These are phyloP conservation scores for Coleophoma crateriformis DNA, from an alignment of 2,329 filamentous ascomycete genomes.

Conservation along the genomic window DNA sequence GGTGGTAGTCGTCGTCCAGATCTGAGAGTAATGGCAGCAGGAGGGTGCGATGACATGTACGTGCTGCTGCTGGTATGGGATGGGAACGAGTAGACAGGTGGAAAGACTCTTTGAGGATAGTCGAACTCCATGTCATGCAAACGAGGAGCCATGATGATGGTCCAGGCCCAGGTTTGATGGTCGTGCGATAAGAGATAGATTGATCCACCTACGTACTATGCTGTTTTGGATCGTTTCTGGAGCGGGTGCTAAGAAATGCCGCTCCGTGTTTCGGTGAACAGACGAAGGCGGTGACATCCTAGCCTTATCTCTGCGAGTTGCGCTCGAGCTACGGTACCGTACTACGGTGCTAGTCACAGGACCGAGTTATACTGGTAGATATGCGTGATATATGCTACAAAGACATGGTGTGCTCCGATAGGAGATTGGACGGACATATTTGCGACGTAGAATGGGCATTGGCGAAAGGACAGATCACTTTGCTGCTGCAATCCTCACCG, in stretches of 20 bases:
- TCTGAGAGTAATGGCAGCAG: background rate
- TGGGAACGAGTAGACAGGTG: background rate
- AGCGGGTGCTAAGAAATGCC: background rate
- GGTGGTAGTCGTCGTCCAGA: background rate
- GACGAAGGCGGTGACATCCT: no score
- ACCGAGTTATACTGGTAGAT: no score
- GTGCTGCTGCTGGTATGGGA: no score
- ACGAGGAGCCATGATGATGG: background rate
- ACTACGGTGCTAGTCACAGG: no score
- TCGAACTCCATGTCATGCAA: background rate
- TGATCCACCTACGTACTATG: background rate
- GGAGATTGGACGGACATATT: no score
- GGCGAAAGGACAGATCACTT: no score
- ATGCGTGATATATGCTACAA: no score
- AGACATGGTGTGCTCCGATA: no score
- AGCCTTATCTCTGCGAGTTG: no score
- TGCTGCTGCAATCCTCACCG: no score
- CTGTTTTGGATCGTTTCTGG: background rate
- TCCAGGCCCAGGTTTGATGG: background rate
- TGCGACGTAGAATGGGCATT: no score
- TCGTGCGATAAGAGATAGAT: background rate
- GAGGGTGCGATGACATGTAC: background rate
- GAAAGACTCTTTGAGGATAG: background rate
- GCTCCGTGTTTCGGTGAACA: background rate
- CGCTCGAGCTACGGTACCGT: no score